These are phyloP conservation scores for Primulina tabacum DNA, from an alignment of 257 asterid species.

Conservation along the genomic window DNA sequence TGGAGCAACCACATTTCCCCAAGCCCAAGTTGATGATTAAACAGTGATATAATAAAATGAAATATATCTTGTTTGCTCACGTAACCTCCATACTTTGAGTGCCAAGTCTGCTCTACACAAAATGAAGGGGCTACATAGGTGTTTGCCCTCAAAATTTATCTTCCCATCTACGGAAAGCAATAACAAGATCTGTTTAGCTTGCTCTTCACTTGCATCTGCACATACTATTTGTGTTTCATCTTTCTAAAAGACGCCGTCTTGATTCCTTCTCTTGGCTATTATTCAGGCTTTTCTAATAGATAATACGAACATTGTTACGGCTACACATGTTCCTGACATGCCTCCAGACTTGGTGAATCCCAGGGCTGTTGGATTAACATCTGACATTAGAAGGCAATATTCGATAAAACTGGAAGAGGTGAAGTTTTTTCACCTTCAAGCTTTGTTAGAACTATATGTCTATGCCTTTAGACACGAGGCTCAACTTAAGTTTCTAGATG, in stretches of 20 bases:
- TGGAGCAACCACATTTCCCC: background rate
- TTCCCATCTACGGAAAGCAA: background rate
- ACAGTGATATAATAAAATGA: background rate
- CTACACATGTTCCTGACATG: slow-evolving; percentile 38
- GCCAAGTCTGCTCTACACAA: background rate
- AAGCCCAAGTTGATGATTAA: slow-evolving; percentile 1
- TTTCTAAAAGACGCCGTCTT: slow-evolving; percentile 12
- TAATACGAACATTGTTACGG: slow-evolving; percentile 30
- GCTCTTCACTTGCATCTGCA: slow-evolving; percentile 3
- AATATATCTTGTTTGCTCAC: background rate
- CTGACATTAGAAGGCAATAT: slow-evolving; percentile 71
- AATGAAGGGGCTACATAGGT: slow-evolving; percentile 4
- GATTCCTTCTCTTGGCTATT: slow-evolving; percentile 21
- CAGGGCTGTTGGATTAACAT: slow-evolving; percentile 47
- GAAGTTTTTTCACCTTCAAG: slow-evolving; percentile 1
- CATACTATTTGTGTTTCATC: slow-evolving; percentile 16
- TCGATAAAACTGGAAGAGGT: slow-evolving; percentile 75
- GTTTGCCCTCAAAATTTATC: background rate
- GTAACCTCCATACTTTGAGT: slow-evolving; percentile 3
- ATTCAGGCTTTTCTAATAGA: slow-evolving; percentile 54
- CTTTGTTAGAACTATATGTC: background rate
- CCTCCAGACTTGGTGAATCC: slow-evolving; percentile 48
- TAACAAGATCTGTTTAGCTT: slow-evolving; percentile 13
- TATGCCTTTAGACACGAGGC: too few species aligned
- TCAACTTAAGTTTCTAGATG: background rate